A percentile compares a stretch with the other conserved stretches of the same genome.
These are phyloP conservation scores for Calonectria pseudoreteaudii DNA, from an alignment of 2,329 filamentous ascomycete genomes.

Conservation along the genomic window DNA sequence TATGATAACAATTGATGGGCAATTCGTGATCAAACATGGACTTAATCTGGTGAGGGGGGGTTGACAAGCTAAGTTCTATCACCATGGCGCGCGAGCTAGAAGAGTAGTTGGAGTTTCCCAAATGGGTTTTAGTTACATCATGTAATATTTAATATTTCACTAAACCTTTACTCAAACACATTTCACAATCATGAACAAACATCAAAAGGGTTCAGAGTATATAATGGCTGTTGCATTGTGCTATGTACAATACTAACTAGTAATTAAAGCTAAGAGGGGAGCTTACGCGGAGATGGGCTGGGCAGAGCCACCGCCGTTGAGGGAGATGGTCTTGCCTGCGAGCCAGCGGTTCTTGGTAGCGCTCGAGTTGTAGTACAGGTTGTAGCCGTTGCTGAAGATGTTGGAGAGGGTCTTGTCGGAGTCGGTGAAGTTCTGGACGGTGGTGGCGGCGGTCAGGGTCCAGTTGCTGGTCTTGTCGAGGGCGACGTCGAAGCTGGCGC, in stretches of 20 bases:
- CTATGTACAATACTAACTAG: neutral
- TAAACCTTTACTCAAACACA: neutral
- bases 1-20: neutral
- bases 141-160: no score
- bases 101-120: no score
- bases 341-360: slow-evolving; percentile 23
- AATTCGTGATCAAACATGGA: neutral
- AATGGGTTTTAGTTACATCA: no score
- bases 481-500: slow-evolving; percentile 6
- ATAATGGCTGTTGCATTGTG: neutral
- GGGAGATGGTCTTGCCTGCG: slow-evolving; percentile 3
- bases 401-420: slow-evolving; percentile 18
- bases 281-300: slow-evolving; percentile 15
- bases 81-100: no score
- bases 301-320: slow-evolving; percentile 16
- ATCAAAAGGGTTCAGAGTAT: neutral
- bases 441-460: slow-evolving; percentile 17
- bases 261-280: neutral
- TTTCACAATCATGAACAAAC: neutral
- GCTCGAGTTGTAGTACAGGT: slow-evolving; percentile 22
- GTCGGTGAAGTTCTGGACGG: slow-evolving; percentile 22
- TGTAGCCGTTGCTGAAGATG: slow-evolving; percentile 17
- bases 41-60: no score
- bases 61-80: no score
- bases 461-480: slow-evolving; percentile 18